A percentile compares a stretch with the other conserved stretches of the same genome.
Conservation (phyloP, 2,329 filamentous ascomycete species). For the Nigrograna mackinnonii region DNA sequence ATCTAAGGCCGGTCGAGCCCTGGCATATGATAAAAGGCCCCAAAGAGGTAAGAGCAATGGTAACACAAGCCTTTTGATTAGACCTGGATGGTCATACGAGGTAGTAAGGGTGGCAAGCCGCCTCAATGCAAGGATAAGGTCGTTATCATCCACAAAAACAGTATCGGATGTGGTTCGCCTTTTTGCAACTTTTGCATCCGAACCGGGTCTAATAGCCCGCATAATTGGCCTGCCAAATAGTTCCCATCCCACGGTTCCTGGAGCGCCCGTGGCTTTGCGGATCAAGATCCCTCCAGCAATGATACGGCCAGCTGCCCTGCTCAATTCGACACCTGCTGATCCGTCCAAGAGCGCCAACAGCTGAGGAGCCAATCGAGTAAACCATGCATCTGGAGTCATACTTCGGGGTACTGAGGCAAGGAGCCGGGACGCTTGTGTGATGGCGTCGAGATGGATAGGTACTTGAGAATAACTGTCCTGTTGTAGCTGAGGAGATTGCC, state of each 20-base stretch:
- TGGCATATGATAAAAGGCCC: constrained; percentile 60
- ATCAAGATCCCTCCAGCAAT: constrained; percentile 70
- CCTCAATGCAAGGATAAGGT: constrained; percentile 56
- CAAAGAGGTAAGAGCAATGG: constrained; percentile 66
- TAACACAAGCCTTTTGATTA: constrained; percentile 64
- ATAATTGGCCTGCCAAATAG: constrained; percentile 64
- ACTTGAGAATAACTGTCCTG: constrained; percentile 45
- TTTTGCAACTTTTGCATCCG: constrained; percentile 27
- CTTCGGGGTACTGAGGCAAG: constrained; percentile 62
- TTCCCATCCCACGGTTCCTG: constrained; percentile 64
- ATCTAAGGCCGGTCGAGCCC: constrained; percentile 29
- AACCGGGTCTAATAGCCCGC: constrained; percentile 49
- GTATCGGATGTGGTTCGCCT: constrained; percentile 52
- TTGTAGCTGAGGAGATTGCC: constrained; percentile 39
- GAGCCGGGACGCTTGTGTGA: constrained; percentile 65
- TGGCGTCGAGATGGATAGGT: constrained; percentile 69
- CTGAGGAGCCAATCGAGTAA: constrained; percentile 63
- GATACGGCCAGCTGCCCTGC: constrained; percentile 63
- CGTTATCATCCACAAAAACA: constrained; percentile 52
- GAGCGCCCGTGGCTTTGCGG: constrained; percentile 65
- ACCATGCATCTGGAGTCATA: constrained; percentile 62
- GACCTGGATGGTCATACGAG: constrained; percentile 68
- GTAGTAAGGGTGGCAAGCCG: constrained; percentile 61
- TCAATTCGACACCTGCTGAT: constrained; percentile 59
- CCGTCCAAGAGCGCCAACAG: constrained; percentile 66